phyloP scores from a whole-genome alignment of 1,139 yeast species.

The Blastobotrys illinoisensis region DNA sequence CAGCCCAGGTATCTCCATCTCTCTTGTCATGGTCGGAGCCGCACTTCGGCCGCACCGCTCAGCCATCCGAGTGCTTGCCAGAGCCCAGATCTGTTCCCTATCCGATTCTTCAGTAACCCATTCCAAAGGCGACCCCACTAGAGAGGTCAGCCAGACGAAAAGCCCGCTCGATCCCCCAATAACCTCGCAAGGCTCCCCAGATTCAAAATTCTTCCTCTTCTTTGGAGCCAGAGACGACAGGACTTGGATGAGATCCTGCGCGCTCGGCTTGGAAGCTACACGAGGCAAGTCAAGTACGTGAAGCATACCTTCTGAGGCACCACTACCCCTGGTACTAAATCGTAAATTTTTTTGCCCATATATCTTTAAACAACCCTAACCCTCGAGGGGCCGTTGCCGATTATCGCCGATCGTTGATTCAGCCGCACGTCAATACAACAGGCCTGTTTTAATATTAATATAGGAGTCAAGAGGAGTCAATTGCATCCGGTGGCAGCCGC shows the following conservation, averaged over 20 bases:
- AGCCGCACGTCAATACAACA: background rate
- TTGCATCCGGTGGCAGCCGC: no score
- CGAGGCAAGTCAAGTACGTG: constrained; percentile 67
- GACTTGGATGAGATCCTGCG: constrained; percentile 40
- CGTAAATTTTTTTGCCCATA: background rate
- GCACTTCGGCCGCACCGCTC: constrained; percentile 88
- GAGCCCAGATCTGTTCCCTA: constrained; percentile 43
- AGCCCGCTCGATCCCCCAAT: constrained; percentile 32
- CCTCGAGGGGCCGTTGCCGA: background rate
- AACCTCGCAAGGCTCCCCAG: constrained; percentile 16
- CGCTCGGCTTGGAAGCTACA: constrained; percentile 45
- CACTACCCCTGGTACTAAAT: background rate
- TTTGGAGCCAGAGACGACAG: constrained; percentile 49
- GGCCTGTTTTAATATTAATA: no score
- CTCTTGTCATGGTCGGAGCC: constrained; percentile 62
- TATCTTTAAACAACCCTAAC: background rate
- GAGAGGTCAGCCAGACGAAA: constrained; percentile 58
- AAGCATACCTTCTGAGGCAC: background rate
- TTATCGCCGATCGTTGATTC: background rate
- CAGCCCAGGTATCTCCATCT: constrained; percentile 29
- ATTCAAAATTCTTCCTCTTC: constrained; percentile 52
- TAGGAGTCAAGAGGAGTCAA: no score
- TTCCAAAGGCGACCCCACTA: constrained; percentile 51
- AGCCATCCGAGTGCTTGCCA: constrained; percentile 62
- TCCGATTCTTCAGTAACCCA: constrained; percentile 42